Percentiles rank a stretch among this genome's conserved stretches.
Evolutionary conservation across 1,284 basidiomycete genomes (phyloP).

Genomic region (Leccinum fuscescens): DNA sequence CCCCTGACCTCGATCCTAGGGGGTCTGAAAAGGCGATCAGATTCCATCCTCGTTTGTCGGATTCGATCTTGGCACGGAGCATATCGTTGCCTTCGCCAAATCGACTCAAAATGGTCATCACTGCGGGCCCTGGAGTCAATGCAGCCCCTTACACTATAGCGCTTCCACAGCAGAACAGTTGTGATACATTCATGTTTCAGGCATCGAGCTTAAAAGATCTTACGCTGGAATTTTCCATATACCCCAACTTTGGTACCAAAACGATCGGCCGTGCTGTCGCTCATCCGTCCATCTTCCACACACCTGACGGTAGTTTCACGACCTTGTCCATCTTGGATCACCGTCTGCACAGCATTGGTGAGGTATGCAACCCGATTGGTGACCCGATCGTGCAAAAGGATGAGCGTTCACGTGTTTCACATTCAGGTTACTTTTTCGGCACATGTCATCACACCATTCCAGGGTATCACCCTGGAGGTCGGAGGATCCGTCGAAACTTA

Average conservation of each 20-base stretch:
- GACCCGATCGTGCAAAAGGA: constrained; percentile 2
- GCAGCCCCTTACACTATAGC: constrained; percentile 88
- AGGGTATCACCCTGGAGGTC: constrained; percentile 92
- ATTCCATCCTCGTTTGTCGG: constrained; percentile 68
- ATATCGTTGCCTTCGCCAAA: constrained; percentile 66
- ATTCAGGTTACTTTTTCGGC: constrained; percentile 84
- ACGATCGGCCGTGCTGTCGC: constrained; percentile 94
- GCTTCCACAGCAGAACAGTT: constrained; percentile 78
- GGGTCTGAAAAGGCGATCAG: constrained; percentile 46
- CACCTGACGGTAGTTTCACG: constrained; percentile 49
- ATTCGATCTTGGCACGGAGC: constrained; percentile 46
- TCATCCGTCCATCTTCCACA: constrained; percentile 71
- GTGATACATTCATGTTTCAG: constrained; percentile 90
- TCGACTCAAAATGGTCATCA: constrained; percentile 93
- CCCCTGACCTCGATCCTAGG: constrained; percentile 39
- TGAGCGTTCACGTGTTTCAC: constrained; percentile 16
- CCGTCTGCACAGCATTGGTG: constrained; percentile 91
- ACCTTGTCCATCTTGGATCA: constrained; percentile 86
- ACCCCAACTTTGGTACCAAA: constrained; percentile 98
- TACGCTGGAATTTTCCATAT: constrained; percentile 90
- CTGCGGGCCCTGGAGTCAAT: constrained; percentile 72
- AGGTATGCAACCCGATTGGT: constrained; percentile 47
- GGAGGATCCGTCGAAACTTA: constrained; percentile 95
- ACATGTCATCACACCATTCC: constrained; percentile 87
- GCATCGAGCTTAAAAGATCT: constrained; percentile 65